Evolutionary conservation across 306 rosid genomes (phyloP).

Genomic region (Prunus mume): DNA sequence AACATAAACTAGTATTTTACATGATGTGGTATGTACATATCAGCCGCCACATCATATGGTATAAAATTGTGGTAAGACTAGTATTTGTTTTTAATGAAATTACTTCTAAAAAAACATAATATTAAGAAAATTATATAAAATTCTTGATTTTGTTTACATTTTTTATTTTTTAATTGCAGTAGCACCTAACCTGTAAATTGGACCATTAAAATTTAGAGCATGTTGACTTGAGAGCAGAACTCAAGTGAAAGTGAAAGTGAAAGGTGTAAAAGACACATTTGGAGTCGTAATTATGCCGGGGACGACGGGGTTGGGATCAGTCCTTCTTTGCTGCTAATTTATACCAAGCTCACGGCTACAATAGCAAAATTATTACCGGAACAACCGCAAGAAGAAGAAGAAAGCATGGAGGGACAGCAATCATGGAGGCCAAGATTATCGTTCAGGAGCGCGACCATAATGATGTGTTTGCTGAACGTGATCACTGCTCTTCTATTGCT

Average conservation of each 20-base stretch:
- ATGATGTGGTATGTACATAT: too few relatives aligned
- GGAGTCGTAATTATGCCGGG: conserved; percentile 4
- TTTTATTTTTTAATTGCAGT: background rate
- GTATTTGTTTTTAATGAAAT: too few relatives aligned
- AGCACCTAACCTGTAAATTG: background rate
- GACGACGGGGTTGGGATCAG: background rate
- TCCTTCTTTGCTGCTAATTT: background rate
- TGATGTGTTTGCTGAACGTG: conserved; percentile 64
- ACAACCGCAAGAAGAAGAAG: conserved; percentile 4
- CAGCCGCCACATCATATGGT: too few relatives aligned
- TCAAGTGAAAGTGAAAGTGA: background rate
- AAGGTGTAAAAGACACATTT: background rate
- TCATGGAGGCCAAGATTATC: conserved; percentile 70
- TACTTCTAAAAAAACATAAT: too few relatives aligned
- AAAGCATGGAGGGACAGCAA: conserved; percentile 71
- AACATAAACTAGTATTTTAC: too few relatives aligned
- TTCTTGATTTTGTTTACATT: background rate
- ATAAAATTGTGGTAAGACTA: too few relatives aligned
- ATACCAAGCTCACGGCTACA: background rate
- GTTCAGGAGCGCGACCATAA: conserved; percentile 82
- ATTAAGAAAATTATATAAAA: too few relatives aligned
- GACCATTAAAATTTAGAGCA: too few relatives aligned
- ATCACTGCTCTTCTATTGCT: conserved; percentile 66
- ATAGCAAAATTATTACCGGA: background rate
- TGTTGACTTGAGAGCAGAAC: background rate